phyloP scores from a whole-genome alignment of 805 yeast species.

The Ogataea methanolica region DNA sequence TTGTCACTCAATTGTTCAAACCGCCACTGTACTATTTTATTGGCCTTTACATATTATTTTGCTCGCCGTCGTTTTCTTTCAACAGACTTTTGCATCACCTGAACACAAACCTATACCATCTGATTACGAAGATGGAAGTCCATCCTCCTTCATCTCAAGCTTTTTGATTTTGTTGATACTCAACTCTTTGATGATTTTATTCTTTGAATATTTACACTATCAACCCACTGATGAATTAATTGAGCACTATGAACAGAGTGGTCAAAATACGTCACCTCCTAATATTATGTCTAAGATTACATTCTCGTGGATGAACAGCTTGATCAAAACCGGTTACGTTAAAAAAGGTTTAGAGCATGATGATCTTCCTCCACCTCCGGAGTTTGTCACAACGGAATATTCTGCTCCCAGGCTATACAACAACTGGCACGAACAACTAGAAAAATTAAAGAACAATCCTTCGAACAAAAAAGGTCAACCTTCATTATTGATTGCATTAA shows the following conservation, averaged over 20 bases:
- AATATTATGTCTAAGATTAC: constrained; percentile 73
- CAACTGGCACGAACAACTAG: constrained; percentile 32
- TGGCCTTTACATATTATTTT: constrained; percentile 32
- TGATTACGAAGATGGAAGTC: not conserved
- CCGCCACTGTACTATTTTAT: constrained; percentile 35
- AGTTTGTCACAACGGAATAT: constrained; percentile 30
- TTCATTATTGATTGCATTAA: constrained; percentile 30
- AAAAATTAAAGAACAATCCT: constrained; percentile 17
- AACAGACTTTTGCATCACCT: constrained; percentile 27
- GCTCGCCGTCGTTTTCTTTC: constrained; percentile 11
- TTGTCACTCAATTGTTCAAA: constrained; percentile 33
- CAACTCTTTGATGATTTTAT: constrained; percentile 30
- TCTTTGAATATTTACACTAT: constrained; percentile 33
- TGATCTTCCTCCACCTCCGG: constrained; percentile 40
- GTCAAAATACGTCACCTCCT: constrained; percentile 29
- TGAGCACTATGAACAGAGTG: constrained; percentile 30
- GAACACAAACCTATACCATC: constrained; percentile 10
- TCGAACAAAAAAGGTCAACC: constrained; percentile 14
- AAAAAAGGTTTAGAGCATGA: constrained; percentile 32
- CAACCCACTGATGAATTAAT: constrained; percentile 37
- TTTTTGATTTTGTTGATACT: constrained; percentile 27
- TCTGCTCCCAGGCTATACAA: constrained; percentile 27
- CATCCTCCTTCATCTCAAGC: constrained; percentile 7
- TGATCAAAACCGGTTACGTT: constrained; percentile 67
- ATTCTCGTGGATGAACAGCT: constrained; percentile 85